Evolutionary conservation across 2,329 filamentous ascomycete genomes (phyloP).

Genomic region (Diaporthe citrichinensis): DNA sequence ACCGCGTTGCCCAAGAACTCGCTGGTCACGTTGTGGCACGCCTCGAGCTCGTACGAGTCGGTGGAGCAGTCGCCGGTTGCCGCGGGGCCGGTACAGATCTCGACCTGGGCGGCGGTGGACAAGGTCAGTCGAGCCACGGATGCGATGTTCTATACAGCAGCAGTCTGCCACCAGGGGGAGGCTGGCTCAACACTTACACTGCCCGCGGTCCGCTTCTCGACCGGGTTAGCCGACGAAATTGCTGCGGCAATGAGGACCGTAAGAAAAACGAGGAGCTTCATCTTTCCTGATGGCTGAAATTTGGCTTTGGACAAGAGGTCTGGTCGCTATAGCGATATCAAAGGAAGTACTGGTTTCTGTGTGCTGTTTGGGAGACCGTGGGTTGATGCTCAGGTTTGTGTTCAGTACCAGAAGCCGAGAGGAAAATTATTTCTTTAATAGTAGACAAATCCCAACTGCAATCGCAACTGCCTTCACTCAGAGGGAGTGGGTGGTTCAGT

Average conservation of each 20-base stretch:
- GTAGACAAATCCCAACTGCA: background rate
- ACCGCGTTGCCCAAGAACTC: conserved; percentile 58
- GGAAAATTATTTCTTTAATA: background rate
- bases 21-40: conserved; percentile 61
- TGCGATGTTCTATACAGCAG: background rate
- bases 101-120: conserved; percentile 52
- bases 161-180: background rate
- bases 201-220: conserved; percentile 58
- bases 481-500: background rate
- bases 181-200: conserved; percentile 57
- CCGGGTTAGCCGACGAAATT: conserved; percentile 43
- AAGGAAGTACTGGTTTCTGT: background rate
- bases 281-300: conserved; percentile 6
- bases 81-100: conserved; percentile 66
- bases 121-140: background rate
- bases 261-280: conserved; percentile 35
- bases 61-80: conserved; percentile 63
- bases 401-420: background rate
- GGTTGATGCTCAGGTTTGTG: background rate
- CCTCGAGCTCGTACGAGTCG: conserved; percentile 57
- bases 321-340: background rate
- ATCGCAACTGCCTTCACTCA: background rate
- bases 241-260: conserved; percentile 36
- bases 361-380: background rate
- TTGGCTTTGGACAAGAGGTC: background rate